phyloP scores from a whole-genome alignment of 768 basidiomycete genomes.

The Psilocybe tampanensis region DNA sequence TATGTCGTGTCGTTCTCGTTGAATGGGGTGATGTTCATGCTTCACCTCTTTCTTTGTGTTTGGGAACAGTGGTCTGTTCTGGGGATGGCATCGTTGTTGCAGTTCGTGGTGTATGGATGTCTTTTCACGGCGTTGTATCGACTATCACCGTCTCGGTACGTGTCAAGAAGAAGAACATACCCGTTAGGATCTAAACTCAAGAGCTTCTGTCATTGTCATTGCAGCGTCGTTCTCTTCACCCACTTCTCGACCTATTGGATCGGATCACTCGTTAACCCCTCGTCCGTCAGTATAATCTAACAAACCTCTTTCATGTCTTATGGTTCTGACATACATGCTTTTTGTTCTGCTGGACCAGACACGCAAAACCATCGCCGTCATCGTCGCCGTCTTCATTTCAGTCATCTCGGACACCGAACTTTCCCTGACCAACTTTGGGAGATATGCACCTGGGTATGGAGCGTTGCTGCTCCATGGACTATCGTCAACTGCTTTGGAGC shows the following conservation, averaged over 20 bases:
- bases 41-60: neutral
- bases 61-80: slow-evolving; percentile 66
- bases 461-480: slow-evolving; percentile 63
- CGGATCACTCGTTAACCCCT: slow-evolving; percentile 48
- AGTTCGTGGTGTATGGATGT: slow-evolving; percentile 69
- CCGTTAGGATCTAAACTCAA: neutral
- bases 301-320: neutral
- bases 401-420: slow-evolving; percentile 57
- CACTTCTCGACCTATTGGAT: slow-evolving; percentile 75
- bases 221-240: slow-evolving; percentile 71
- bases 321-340: neutral
- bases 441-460: slow-evolving; percentile 63
- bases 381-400: slow-evolving; percentile 52
- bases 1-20: slow-evolving; percentile 31
- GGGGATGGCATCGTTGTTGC: slow-evolving; percentile 64
- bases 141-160: slow-evolving; percentile 67
- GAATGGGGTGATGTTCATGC: slow-evolving; percentile 4
- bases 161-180: neutral
- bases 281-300: slow-evolving; percentile 46
- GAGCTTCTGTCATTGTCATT: neutral
- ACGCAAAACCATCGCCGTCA: slow-evolving; percentile 49
- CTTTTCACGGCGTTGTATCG: slow-evolving; percentile 71
- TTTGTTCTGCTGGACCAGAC: slow-evolving; percentile 35
- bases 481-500: slow-evolving; percentile 62
- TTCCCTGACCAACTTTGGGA: slow-evolving; percentile 40